phyloP scores from a whole-genome alignment of 345 rosid genomes.

The Toxicodendron radicans region DNA sequence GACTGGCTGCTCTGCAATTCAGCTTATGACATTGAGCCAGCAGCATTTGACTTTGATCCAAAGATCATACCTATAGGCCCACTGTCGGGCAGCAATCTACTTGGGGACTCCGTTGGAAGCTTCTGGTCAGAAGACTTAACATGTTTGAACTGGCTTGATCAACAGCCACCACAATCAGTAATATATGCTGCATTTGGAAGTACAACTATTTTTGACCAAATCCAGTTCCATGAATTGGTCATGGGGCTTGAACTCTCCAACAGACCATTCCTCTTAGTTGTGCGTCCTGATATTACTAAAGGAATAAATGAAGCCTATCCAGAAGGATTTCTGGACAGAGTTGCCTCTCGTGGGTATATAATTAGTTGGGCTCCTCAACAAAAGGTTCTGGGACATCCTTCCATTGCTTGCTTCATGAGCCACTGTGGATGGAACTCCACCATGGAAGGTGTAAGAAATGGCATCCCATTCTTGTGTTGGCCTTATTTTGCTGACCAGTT shows the following conservation, averaged over 20 bases:
- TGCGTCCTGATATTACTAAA: background rate
- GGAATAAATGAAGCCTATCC: background rate
- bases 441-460: background rate
- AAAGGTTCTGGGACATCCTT: constrained; percentile 1
- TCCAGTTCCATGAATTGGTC: background rate
- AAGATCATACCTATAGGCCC: constrained; percentile 18
- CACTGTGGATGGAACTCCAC: constrained; percentile 8
- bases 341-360: background rate
- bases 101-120: background rate
- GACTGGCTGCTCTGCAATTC: constrained; percentile 26
- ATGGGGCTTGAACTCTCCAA: background rate
- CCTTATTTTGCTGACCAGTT: background rate
- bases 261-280: background rate
- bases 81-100: background rate
- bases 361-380: constrained; percentile 1
- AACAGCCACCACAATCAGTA: background rate
- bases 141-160: background rate
- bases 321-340: background rate
- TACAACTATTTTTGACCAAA: background rate
- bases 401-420: constrained; percentile 2
- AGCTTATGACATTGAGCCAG: constrained; percentile 17
- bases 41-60: constrained; percentile 5
- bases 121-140: background rate
- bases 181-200: background rate
- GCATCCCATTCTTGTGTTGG: constrained; percentile 1